Percentiles rank a stretch among this genome's conserved stretches.
These are phyloP conservation scores for Cyberlindnera xylosilytica DNA, from an alignment of 805 yeast species.

Conservation along the genomic window DNA sequence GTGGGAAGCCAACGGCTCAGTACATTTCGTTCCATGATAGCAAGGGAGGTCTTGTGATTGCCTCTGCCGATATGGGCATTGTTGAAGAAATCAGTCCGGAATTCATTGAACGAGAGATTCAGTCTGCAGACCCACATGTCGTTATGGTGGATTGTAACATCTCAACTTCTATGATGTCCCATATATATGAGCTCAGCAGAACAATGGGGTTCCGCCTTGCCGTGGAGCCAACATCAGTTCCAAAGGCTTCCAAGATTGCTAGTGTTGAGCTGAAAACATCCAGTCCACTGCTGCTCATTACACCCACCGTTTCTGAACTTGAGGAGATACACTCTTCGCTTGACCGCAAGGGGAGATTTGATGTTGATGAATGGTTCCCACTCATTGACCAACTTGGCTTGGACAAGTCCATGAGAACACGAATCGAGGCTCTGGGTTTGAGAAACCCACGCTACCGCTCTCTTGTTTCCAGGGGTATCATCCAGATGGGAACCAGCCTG, in stretches of 20 bases:
- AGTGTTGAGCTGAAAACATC: constrained; percentile 3
- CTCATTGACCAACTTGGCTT: constrained; percentile 58
- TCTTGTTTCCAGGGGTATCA: constrained; percentile 40
- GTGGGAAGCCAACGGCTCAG: constrained; percentile 51
- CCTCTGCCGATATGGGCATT: constrained; percentile 84
- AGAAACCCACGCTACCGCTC: constrained; percentile 22
- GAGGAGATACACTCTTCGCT: constrained; percentile 51
- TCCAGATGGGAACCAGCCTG: constrained; percentile 69
- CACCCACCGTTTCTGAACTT: constrained; percentile 72
- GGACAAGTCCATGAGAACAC: constrained; percentile 43
- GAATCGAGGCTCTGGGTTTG: constrained; percentile 35
- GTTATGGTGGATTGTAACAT: constrained; percentile 72
- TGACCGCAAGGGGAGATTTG: constrained; percentile 38
- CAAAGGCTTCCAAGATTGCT: constrained; percentile 47
- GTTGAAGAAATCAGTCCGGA: constrained; percentile 46
- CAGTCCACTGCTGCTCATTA: constrained; percentile 26
- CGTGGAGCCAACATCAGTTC: constrained; percentile 75
- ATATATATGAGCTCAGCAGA: constrained; percentile 31
- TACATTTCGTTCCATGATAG: constrained; percentile 66
- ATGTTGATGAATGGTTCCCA: constrained; percentile 70
- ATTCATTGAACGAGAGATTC: constrained; percentile 42
- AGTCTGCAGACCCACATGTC: constrained; percentile 39
- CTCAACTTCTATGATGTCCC: constrained; percentile 38
- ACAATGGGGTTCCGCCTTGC: constrained; percentile 35
- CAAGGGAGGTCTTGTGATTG: constrained; percentile 63